A percentile compares a stretch with the other conserved stretches of the same genome.
Conservation (phyloP, 345 rosid species). For the Populus alba region DNA sequence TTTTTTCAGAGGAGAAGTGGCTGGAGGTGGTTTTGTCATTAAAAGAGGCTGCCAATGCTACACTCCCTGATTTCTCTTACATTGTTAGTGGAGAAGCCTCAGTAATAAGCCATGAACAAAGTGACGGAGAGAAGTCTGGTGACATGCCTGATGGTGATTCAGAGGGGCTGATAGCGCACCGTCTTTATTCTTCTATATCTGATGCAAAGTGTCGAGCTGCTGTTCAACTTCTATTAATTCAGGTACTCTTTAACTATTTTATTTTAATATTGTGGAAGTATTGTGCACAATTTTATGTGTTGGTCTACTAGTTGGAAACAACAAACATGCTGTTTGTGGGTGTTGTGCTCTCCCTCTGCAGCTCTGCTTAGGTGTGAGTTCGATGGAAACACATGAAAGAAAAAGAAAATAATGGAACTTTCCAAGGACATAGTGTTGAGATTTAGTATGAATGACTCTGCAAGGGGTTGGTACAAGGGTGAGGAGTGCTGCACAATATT, state of each 20-base stretch:
- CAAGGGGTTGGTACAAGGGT: neutral
- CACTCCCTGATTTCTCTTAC: slow-evolving; percentile 78
- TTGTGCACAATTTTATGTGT: neutral
- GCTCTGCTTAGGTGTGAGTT: neutral
- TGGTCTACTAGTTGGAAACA: neutral
- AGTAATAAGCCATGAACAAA: slow-evolving; percentile 35
- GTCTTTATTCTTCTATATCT: slow-evolving; percentile 56
- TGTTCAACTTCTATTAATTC: slow-evolving; percentile 91
- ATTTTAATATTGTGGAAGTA: neutral
- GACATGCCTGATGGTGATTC: slow-evolving; percentile 40
- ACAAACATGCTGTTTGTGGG: neutral
- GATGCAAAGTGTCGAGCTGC: slow-evolving; percentile 97
- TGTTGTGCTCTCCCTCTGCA: neutral
- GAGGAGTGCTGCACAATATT: neutral
- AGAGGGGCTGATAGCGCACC: slow-evolving; percentile 47
- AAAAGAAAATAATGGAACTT: neutral
- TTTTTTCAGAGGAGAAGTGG: slow-evolving; percentile 94
- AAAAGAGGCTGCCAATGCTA: slow-evolving; percentile 81
- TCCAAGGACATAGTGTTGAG: neutral
- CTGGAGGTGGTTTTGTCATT: slow-evolving; percentile 78
- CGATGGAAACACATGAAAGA: neutral
- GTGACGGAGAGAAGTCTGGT: slow-evolving; percentile 44
- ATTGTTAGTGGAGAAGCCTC: slow-evolving; percentile 50
- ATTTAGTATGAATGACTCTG: neutral
- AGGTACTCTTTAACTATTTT: slow-evolving; percentile 43